Conservation (phyloP, 768 basidiomycete species). For the Coprinellus micaceus region DNA sequence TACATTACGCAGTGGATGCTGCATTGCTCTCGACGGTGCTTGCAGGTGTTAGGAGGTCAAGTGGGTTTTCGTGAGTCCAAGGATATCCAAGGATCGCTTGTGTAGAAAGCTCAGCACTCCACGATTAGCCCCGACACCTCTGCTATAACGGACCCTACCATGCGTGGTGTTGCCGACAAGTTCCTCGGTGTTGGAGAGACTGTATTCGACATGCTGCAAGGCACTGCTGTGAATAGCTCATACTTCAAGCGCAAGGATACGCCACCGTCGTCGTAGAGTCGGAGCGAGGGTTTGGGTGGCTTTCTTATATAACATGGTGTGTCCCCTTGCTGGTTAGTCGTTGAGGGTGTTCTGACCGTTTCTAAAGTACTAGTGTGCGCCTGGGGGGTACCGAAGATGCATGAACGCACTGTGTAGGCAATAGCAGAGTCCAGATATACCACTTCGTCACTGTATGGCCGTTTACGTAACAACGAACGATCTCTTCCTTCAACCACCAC, state of each 20-base stretch:
- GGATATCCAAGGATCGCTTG: neutral
- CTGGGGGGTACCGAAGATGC: too few relatives aligned
- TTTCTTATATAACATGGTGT: too few relatives aligned
- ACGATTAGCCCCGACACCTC: conserved; percentile 58
- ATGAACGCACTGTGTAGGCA: too few relatives aligned
- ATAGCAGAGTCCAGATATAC: neutral
- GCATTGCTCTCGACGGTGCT: conserved; percentile 83
- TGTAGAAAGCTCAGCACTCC: too few relatives aligned
- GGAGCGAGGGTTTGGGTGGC: too few relatives aligned
- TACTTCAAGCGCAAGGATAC: conserved; percentile 68
- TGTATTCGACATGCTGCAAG: conserved; percentile 81
- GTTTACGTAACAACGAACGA: neutral
- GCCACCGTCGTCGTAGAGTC: neutral
- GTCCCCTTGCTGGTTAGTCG: too few relatives aligned
- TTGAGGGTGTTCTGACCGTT: too few relatives aligned
- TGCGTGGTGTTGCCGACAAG: conserved; percentile 71
- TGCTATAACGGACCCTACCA: conserved; percentile 70
- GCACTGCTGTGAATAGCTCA: conserved; percentile 77
- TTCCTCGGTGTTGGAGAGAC: conserved; percentile 87
- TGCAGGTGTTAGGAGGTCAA: conserved; percentile 87
- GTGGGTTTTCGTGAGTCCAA: conserved; percentile 69
- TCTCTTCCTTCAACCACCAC: neutral
- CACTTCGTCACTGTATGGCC: neutral
- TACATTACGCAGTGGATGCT: conserved; percentile 83
- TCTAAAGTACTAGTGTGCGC: too few relatives aligned